Base-by-base conservation (phyloP, 179 eudicot species). In the Silene noctiflora region DNA sequence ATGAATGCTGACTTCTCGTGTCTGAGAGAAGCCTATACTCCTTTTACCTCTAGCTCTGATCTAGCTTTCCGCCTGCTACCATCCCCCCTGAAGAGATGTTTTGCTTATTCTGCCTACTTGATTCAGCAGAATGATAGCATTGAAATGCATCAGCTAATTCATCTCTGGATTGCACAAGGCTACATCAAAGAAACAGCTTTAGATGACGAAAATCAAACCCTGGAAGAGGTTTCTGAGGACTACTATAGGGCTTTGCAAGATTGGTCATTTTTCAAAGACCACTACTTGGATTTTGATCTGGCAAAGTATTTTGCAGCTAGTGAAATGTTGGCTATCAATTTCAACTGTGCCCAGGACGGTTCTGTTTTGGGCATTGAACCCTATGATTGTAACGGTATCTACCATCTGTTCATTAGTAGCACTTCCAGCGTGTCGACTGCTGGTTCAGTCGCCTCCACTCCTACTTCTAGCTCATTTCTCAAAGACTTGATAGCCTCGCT, bases 91-190 rank as follows among this genome's bases (percentile, higher is more conserved):
- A 71, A 71, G 46, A 19, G 64, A 24, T 71, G 75, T 27, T 55
- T 71, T 27, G 64, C 61, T 5, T 64, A 64, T 14, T 64, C 68
- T 0, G 68, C 68, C 35, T 31, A 1, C n/a, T 27, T 64, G 35
- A 27, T 27, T 11, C 75, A 46, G 44, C 27, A n/a, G 17, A 56
- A 24, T 12, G n/a, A 53, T 24, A 14, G 16, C 4, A 53, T 55
- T 71, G 63, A 53, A 17, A 53, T 48, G 75, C 75, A 21, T 0
- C 39, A 19, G 5, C 9, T 71, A 6, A 55, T 55, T 14, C 75
- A 71, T 24, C 75, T 71, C n/a, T 71, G 75, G 75, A 71, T 71
- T 9, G 75, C 75, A 55, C 75, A 71, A 71, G 63, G 75, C 39
- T 71, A 64, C 42, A 64, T 71, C 6, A 21, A 4, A 21, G n/a